A percentile compares a stretch with the other conserved stretches of the same genome.
These are phyloP conservation scores for Phytophthora pisi DNA, from an alignment of 352 stramenopile genomes.

Conservation along the genomic window DNA sequence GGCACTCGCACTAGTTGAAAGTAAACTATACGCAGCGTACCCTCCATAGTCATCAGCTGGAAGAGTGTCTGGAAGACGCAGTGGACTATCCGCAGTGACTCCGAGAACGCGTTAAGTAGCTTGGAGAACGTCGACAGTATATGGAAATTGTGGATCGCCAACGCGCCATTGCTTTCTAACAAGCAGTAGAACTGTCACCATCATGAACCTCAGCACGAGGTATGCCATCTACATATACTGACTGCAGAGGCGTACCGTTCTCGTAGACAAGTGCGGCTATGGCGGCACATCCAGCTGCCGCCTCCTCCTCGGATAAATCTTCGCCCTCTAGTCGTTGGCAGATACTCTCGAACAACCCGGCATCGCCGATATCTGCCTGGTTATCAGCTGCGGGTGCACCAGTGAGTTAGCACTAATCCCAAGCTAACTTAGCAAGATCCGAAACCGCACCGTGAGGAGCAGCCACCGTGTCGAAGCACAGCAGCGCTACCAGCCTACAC, in stretches of 20 bases:
- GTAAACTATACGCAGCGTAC: conserved; percentile 21
- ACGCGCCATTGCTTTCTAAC: conserved; percentile 32
- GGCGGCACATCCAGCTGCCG: conserved; percentile 31
- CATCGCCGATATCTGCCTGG: conserved; percentile 46
- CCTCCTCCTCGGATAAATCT: conserved; percentile 28
- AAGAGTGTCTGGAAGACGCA: conserved; percentile 48
- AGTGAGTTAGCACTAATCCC: neutral
- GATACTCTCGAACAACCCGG: conserved; percentile 42
- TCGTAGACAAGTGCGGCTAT: conserved; percentile 51
- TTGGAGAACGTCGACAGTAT: conserved; percentile 34
- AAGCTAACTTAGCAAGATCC: neutral
- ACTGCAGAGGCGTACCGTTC: conserved; percentile 34
- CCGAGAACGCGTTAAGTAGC: conserved; percentile 29
- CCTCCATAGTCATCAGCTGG: conserved; percentile 45
- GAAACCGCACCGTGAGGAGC: conserved; percentile 46
- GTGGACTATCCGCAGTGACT: conserved; percentile 29
- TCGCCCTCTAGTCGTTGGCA: conserved; percentile 22
- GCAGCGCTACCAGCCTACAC: conserved; percentile 42
- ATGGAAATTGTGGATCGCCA: conserved; percentile 33
- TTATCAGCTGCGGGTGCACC: conserved; percentile 47
- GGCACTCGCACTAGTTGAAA: neutral
- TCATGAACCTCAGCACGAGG: neutral
- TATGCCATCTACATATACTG: neutral
- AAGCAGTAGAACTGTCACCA: neutral
- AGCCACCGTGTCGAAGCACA: conserved; percentile 61